Percentiles rank a stretch among this genome's conserved stretches.
phyloP scores from a whole-genome alignment of 1,139 yeast species.

The Zygosaccharomyces sapae region DNA sequence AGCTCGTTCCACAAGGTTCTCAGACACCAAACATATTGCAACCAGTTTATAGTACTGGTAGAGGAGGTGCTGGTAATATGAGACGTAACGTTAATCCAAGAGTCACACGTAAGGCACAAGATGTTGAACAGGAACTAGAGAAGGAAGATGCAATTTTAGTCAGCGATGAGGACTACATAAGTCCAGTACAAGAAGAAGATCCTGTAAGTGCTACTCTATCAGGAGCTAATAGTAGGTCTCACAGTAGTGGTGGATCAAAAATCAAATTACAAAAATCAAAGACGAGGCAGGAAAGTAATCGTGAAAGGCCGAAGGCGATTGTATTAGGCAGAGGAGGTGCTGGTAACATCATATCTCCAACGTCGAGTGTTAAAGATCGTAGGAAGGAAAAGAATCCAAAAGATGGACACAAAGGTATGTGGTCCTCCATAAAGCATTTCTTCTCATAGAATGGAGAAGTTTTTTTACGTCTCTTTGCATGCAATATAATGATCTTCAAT shows the following conservation, averaged over 20 bases:
- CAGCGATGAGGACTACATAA: conserved; percentile 12
- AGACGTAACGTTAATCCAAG: conserved; percentile 58
- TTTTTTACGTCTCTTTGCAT: conserved; percentile 1
- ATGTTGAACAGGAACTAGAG: conserved; percentile 48
- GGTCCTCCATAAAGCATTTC: conserved; percentile 11
- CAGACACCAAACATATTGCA: conserved; percentile 59
- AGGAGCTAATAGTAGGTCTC: conserved; percentile 10
- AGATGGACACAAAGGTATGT: conserved; percentile 10
- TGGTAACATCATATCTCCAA: conserved; percentile 41
- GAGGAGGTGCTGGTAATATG: conserved; percentile 84
- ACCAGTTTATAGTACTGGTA: conserved; percentile 64
- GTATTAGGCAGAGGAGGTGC: conserved; percentile 41
- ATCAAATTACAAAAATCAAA: not conserved
- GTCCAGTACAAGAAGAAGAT: conserved; percentile 29
- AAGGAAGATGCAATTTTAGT: conserved; percentile 16
- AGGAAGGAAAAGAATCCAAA: conserved; percentile 9
- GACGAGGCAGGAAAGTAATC: conserved; percentile 10
- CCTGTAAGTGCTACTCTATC: conserved; percentile 13
- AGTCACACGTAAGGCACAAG: conserved; percentile 62
- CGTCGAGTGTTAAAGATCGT: conserved; percentile 28
- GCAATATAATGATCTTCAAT: not conserved
- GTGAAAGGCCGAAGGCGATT: conserved; percentile 35
- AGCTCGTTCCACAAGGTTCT: conserved; percentile 56
- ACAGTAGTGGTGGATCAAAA: conserved; percentile 9
- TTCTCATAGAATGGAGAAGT: conserved; percentile 8